Evolutionary conservation across 2,329 filamentous ascomycete genomes (phyloP).

Genomic region (Phaeomoniella chlamydospora): DNA sequence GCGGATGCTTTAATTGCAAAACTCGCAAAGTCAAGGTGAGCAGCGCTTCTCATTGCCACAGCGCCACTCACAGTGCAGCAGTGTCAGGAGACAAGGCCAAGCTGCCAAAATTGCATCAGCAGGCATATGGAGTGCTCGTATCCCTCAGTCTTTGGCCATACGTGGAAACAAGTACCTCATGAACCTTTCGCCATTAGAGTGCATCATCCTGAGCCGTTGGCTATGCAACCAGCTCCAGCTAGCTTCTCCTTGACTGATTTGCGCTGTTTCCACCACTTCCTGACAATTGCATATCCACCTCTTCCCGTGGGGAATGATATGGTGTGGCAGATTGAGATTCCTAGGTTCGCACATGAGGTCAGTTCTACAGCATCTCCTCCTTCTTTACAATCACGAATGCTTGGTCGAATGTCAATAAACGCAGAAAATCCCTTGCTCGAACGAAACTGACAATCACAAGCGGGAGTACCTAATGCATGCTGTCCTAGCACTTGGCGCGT

Average conservation of each 20-base stretch:
- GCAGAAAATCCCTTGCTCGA: slow-evolving; percentile 6
- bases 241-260: slow-evolving; percentile 30
- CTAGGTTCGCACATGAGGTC: slow-evolving; percentile 52
- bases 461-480: slow-evolving; percentile 58
- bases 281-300: slow-evolving; percentile 41
- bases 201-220: background rate
- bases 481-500: slow-evolving; percentile 53
- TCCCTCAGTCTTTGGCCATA: slow-evolving; percentile 9
- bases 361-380: too few species aligned
- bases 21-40: slow-evolving; percentile 32
- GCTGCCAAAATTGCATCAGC: slow-evolving; percentile 21
- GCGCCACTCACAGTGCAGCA: slow-evolving; percentile 7
- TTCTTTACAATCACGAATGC: slow-evolving; percentile 1
- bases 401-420: slow-evolving; percentile 3
- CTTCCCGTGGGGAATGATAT: slow-evolving; percentile 51
- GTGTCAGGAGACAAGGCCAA: slow-evolving; percentile 23
- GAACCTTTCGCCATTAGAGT: slow-evolving; percentile 4
- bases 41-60: slow-evolving; percentile 20
- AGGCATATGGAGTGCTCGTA: slow-evolving; percentile 19
- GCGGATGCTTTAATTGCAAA: slow-evolving; percentile 26
- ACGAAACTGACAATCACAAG: too few species aligned
- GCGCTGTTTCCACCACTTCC: slow-evolving; percentile 39
- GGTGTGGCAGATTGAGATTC: slow-evolving; percentile 53
- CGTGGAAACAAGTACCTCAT: background rate
- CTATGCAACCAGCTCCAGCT: slow-evolving; percentile 5